Evolutionary conservation across 331 rosid genomes (phyloP).

Genomic region (Cydonia oblonga): DNA sequence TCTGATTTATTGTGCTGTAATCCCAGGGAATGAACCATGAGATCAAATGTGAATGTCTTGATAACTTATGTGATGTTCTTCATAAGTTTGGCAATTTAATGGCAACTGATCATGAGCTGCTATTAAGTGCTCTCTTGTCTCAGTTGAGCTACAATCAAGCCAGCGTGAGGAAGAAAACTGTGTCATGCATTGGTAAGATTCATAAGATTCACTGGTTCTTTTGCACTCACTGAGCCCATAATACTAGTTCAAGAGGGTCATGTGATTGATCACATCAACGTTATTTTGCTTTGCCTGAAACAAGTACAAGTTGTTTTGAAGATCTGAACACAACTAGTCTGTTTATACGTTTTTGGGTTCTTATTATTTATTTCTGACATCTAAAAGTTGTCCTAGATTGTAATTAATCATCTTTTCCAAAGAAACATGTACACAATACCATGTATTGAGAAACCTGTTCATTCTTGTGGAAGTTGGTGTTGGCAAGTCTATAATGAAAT

Average conservation of each 20-base stretch:
- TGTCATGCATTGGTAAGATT: slow-evolving; percentile 81
- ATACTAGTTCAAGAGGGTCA: background rate
- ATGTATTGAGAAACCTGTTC: background rate
- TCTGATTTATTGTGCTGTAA: slow-evolving; percentile 2
- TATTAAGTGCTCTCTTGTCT: slow-evolving; percentile 73
- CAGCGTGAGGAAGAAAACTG: slow-evolving; percentile 84
- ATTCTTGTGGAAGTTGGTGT: background rate
- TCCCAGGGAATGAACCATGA: slow-evolving; percentile 72
- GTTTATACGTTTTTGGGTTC: background rate
- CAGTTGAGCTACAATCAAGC: slow-evolving; percentile 95
- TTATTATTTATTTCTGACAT: background rate
- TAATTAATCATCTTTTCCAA: background rate
- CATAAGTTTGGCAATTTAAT: slow-evolving; percentile 92
- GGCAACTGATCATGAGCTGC: slow-evolving; percentile 72
- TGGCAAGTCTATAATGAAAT: background rate
- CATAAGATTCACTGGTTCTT: slow-evolving; percentile 23
- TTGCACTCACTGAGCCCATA: background rate
- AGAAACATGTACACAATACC: background rate
- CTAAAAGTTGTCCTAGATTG: background rate
- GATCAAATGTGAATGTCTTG: slow-evolving; percentile 94
- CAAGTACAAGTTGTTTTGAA: background rate
- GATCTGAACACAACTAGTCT: background rate
- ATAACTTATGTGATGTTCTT: slow-evolving; percentile 82
- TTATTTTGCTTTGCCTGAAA: background rate
- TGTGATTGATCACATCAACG: background rate